Conservation (phyloP, 1,139 yeast genomes). For the Debaryomyces sp. region DNA sequence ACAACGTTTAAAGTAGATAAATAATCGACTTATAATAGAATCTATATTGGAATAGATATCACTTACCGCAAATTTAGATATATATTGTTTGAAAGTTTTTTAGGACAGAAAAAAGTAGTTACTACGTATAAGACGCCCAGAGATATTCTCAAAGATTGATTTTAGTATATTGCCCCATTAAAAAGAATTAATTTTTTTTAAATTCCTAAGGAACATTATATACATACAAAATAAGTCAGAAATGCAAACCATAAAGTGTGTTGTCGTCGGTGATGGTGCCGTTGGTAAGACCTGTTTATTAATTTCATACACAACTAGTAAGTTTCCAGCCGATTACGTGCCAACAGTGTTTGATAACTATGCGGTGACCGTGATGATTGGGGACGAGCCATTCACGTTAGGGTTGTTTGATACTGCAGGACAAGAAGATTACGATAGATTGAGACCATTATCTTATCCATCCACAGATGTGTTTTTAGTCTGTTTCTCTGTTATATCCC, state of each 20-base stretch:
- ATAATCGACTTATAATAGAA: slow-evolving; percentile 1
- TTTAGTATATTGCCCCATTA: neutral
- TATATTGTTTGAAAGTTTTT: slow-evolving; percentile 1
- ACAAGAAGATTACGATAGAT: slow-evolving; percentile 96
- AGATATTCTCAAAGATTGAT: neutral
- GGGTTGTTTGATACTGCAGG: slow-evolving; percentile 98
- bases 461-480: slow-evolving; percentile 95
- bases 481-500: slow-evolving; percentile 93
- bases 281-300: slow-evolving; percentile 92
- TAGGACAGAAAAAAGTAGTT: neutral
- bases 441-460: slow-evolving; percentile 95
- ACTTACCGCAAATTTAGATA: neutral
- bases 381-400: slow-evolving; percentile 95
- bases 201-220: neutral
- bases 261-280: slow-evolving; percentile 98
- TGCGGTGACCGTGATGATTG: slow-evolving; percentile 98
- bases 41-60: slow-evolving; percentile 1
- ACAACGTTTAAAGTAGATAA: slow-evolving; percentile 1
- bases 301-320: slow-evolving; percentile 86
- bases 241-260: slow-evolving; percentile 93
- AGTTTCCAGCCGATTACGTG: slow-evolving; percentile 86
- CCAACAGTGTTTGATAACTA: slow-evolving; percentile 95
- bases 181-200: neutral
- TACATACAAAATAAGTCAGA: slow-evolving; percentile 8
- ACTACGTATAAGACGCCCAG: neutral